Evolutionary conservation across 176 grass and related monocot genomes (phyloP), one percentile per base, ranked within the genome.

Genomic region (bread wheat (Triticum aestivum)): DNA sequence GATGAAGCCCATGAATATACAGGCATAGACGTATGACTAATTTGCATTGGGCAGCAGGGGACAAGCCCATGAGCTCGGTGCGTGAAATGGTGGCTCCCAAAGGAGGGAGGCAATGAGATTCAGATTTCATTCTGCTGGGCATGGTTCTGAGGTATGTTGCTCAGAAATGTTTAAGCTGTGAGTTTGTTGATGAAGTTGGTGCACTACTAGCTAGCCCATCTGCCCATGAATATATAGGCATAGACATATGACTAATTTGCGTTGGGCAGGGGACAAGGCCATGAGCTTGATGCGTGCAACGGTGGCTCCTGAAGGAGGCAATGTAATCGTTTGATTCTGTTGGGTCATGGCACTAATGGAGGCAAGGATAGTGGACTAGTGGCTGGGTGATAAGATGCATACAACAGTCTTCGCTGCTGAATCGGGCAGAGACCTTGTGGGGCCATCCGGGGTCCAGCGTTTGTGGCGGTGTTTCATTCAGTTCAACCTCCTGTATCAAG

Each of bases 11-110:
- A 30, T 71, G 77, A 4, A 37, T 90, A 88, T 78, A 71, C 45
- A 77, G 9, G 34, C 6, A 54, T 5, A 54, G 51, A 17, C 65
- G 0, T 54, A 8, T 86, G 52, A 83, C 39, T 61, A 54, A 83
- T 75, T 83, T 47, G 37, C 76, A 62, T 77, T 73, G 86, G 47
- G 12, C 11, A 47, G 56, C 39, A 86, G 82, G 91, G 64, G 64
- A 83, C 80, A 91, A 73, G 56, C 75, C 67, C 69, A 90, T 79
- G 73, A 89, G 62, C 73, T 72, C 67, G 80, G 49, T 78, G 67
- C 33, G 29, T 77, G 71, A 41, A 71, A 54, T 41, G 71, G 2
- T 66, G 67, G 49, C 51, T 54, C 51, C 51, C 2, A 5, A 49
- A 49, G 45, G 15, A 13, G 12, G 45, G 45, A 54, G 51, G 51